phyloP scores from a whole-genome alignment of 352 stramenopile species.

The Pythium rishiriense region DNA sequence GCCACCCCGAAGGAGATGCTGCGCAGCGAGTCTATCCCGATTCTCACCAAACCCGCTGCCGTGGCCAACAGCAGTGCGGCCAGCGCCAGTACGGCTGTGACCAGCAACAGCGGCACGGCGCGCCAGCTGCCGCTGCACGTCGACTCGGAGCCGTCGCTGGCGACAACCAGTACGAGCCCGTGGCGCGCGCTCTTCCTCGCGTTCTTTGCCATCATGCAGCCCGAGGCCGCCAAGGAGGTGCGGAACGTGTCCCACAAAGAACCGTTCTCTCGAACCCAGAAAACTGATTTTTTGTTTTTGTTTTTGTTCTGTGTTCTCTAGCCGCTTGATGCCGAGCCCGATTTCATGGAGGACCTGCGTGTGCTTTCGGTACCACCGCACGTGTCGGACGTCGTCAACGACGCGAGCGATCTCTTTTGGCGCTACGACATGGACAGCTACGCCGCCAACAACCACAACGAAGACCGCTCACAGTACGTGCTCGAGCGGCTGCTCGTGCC shows the following conservation, averaged over 20 bases:
- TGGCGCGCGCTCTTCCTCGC: slow-evolving; percentile 63
- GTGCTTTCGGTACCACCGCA: slow-evolving; percentile 50
- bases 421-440: slow-evolving; percentile 74
- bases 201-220: slow-evolving; percentile 62
- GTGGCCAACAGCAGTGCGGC: not conserved
- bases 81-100: too few species aligned
- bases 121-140: not conserved
- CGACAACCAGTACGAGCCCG: slow-evolving; percentile 15
- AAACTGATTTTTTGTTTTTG: slow-evolving; percentile 1
- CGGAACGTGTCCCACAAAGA: too few species aligned
- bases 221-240: slow-evolving; percentile 52
- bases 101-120: not conserved
- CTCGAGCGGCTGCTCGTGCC: slow-evolving; percentile 34
- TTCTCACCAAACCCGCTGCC: slow-evolving; percentile 8
- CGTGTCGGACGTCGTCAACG: slow-evolving; percentile 50
- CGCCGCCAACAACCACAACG: slow-evolving; percentile 61
- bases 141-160: slow-evolving; percentile 2
- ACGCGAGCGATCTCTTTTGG: slow-evolving; percentile 47
- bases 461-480: slow-evolving; percentile 64
- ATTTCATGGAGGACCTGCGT: slow-evolving; percentile 48
- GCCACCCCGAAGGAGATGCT: slow-evolving; percentile 6
- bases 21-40: slow-evolving; percentile 13
- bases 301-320: slow-evolving; percentile 4
- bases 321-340: slow-evolving; percentile 36
- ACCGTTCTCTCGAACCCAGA: not conserved